Conservation (phyloP, 768 basidiomycete species). For the Fistulinella prunicolor region DNA sequence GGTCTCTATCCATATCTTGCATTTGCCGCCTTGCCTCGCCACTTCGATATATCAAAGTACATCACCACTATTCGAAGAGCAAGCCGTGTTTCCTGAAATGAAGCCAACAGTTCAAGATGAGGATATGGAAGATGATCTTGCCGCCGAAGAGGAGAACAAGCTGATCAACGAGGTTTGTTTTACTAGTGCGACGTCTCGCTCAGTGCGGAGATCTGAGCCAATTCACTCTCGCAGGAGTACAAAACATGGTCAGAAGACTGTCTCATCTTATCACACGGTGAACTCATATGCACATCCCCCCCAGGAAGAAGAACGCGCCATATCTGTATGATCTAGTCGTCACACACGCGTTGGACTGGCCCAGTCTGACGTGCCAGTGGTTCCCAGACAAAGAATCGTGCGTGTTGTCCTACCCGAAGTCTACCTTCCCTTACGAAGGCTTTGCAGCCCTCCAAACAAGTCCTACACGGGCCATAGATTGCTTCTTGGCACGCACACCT, state of each 20-base stretch:
- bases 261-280: neutral
- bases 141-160: conserved; percentile 85
- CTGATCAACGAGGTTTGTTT: conserved; percentile 75
- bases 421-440: neutral
- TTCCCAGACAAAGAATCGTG: conserved; percentile 95
- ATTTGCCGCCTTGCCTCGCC: neutral
- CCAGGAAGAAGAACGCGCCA: conserved; percentile 94
- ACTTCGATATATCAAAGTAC: neutral
- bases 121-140: conserved; percentile 76
- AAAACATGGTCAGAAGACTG: conserved; percentile 65
- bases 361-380: conserved; percentile 97
- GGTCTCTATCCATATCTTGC: neutral
- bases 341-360: conserved; percentile 98
- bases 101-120: conserved; percentile 50
- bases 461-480: conserved; percentile 95
- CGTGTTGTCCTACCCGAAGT: conserved; percentile 28
- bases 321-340: conserved; percentile 98
- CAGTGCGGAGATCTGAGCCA: conserved; percentile 8
- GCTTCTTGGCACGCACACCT: conserved; percentile 96
- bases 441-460: conserved; percentile 76
- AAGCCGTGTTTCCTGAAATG: conserved; percentile 28
- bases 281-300: neutral
- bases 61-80: neutral
- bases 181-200: neutral
- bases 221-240: conserved; percentile 56